Evolutionary conservation across 2,329 filamentous ascomycete genomes (phyloP).

Genomic region (Clonostachys sp.): DNA sequence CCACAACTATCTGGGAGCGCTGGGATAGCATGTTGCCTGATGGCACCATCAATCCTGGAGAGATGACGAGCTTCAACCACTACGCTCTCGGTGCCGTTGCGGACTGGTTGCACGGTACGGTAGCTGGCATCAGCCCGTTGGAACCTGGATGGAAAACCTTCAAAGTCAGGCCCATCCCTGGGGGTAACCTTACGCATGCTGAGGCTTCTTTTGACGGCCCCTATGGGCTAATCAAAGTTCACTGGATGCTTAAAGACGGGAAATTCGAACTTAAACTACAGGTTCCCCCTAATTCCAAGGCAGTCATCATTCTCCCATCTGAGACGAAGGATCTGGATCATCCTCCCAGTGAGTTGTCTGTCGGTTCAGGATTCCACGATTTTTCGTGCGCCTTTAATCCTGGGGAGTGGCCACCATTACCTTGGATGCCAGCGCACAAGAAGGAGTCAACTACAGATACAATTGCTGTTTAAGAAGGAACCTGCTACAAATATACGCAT

Average conservation of each 20-base stretch:
- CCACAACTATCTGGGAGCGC: slow-evolving; percentile 44
- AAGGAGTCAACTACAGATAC: no score
- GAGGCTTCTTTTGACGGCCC: slow-evolving; percentile 8
- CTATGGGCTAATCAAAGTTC: slow-evolving; percentile 19
- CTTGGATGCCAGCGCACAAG: no score
- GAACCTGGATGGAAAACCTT: not conserved
- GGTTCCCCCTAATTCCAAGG: slow-evolving; percentile 11
- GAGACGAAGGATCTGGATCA: not conserved
- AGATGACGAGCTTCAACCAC: slow-evolving; percentile 47
- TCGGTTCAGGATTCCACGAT: no score
- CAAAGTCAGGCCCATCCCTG: not conserved
- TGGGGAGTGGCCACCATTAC: no score
- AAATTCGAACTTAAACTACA: slow-evolving; percentile 9
- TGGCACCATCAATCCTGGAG: slow-evolving; percentile 34
- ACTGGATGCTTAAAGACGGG: slow-evolving; percentile 16
- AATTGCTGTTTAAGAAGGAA: no score
- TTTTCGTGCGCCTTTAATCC: no score
- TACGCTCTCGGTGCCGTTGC: slow-evolving; percentile 42
- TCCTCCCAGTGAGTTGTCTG: no score
- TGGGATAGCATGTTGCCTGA: slow-evolving; percentile 42
- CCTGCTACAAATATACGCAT: no score
- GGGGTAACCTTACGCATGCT: not conserved
- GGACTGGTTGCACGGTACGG: not conserved
- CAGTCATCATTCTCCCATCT: slow-evolving; percentile 6
- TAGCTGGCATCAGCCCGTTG: not conserved